A percentile compares a stretch with the other conserved stretches of the same genome.
phyloP scores from a whole-genome alignment of 2,329 filamentous ascomycete genomes.

The Pestalotiopsis sp. region DNA sequence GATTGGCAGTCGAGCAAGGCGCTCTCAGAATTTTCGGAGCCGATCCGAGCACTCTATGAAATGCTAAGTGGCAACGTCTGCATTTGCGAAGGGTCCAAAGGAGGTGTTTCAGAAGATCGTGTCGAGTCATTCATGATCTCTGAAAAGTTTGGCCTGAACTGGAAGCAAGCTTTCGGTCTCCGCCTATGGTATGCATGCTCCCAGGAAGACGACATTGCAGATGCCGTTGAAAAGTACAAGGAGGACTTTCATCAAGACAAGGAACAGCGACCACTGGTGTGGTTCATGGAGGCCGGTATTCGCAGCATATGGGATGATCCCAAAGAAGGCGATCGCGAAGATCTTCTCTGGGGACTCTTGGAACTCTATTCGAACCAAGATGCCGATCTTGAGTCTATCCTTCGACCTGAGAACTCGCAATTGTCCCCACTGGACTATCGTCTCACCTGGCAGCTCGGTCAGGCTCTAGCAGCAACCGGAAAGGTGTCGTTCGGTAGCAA shows the following conservation, averaged over 20 bases:
- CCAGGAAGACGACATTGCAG: constrained; percentile 68
- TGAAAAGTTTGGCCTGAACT: constrained; percentile 82
- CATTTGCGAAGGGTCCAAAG: constrained; percentile 76
- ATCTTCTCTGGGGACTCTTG: constrained; percentile 85
- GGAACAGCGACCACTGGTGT: constrained; percentile 74
- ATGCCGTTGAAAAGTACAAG: constrained; percentile 73
- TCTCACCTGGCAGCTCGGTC: constrained; percentile 83
- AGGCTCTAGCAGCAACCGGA: constrained; percentile 58
- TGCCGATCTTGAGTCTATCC: constrained; percentile 66
- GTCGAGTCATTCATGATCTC: constrained; percentile 81
- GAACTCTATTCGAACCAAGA: constrained; percentile 72
- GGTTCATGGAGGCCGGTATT: constrained; percentile 66
- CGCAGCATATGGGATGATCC: constrained; percentile 63
- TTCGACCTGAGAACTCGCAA: constrained; percentile 77
- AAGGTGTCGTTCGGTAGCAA: constrained; percentile 56
- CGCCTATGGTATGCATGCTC: constrained; percentile 85
- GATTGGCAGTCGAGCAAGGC: constrained; percentile 84
- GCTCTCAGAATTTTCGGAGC: constrained; percentile 83
- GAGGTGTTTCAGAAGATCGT: constrained; percentile 76
- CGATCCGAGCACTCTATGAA: constrained; percentile 86
- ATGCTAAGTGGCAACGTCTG: constrained; percentile 87
- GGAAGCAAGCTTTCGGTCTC: constrained; percentile 91
- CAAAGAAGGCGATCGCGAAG: constrained; percentile 63
- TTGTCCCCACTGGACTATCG: constrained; percentile 75
- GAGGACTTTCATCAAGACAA: constrained; percentile 71